Percentiles rank a stretch among this genome's conserved stretches.
phyloP scores from a whole-genome alignment of 208 protist species.

The Leishmania guyanensis region DNA sequence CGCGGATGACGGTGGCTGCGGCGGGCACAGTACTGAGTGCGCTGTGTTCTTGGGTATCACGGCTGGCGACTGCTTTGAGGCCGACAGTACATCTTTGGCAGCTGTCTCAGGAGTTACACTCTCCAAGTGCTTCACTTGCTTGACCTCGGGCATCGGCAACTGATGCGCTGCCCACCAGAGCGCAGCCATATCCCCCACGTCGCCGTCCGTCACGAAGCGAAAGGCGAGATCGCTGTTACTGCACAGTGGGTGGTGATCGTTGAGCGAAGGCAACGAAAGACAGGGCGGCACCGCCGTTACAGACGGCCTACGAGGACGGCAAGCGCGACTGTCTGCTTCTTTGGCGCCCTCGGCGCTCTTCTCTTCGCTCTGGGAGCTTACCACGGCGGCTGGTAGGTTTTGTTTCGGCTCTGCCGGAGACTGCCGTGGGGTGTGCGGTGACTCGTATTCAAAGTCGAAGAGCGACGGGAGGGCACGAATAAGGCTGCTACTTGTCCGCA shows the following conservation, averaged over 20 bases:
- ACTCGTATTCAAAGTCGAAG: constrained; percentile 27
- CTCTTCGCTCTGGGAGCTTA: neutral
- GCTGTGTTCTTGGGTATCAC: neutral
- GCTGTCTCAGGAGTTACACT: neutral
- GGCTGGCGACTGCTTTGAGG: neutral
- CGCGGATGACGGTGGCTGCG: neutral
- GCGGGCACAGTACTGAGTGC: neutral
- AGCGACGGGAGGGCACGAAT: constrained; percentile 3
- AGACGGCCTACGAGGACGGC: neutral
- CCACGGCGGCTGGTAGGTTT: neutral
- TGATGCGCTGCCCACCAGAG: neutral
- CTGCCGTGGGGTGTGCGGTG: constrained; percentile 7
- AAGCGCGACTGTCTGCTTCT: neutral
- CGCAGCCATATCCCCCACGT: neutral
- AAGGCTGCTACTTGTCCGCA: constrained; percentile 26
- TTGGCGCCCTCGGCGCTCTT: neutral
- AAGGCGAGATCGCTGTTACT: neutral
- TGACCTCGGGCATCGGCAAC: neutral
- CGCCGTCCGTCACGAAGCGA: neutral
- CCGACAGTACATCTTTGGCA: neutral
- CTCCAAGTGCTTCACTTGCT: neutral
- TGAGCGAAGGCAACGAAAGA: too few relatives aligned
- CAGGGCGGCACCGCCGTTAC: neutral
- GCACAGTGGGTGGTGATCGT: neutral
- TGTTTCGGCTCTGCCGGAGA: neutral